Percentiles rank a stretch among this genome's conserved stretches.
Conservation (phyloP, 257 asterid species). For the Ligustrum vulgare region DNA sequence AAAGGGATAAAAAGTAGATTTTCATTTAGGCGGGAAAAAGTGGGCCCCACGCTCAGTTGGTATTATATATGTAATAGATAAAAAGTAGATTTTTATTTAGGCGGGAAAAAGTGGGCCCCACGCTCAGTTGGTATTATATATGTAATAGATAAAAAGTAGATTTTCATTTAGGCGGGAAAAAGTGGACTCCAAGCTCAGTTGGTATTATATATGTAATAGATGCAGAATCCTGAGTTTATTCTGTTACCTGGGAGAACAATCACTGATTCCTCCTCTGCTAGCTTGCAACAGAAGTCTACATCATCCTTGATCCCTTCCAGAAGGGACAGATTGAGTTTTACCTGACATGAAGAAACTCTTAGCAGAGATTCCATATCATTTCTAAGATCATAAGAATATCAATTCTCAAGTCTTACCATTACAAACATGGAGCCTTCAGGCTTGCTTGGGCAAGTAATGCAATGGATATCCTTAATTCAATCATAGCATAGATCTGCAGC, state of each 20-base stretch:
- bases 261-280: conserved; percentile 75
- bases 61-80: too few species aligned
- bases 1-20: too few species aligned
- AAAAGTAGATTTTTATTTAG: too few species aligned
- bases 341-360: conserved; percentile 37
- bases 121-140: too few species aligned
- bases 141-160: too few species aligned
- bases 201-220: too few species aligned
- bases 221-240: neutral
- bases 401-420: conserved; percentile 48
- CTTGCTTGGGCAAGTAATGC: conserved; percentile 74
- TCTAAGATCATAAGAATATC: neutral
- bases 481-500: conserved; percentile 51
- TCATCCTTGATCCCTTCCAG: conserved; percentile 67
- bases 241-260: conserved; percentile 67
- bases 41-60: too few species aligned
- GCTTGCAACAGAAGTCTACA: conserved; percentile 66
- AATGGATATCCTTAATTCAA: conserved; percentile 54
- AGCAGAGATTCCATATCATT: neutral
- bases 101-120: too few species aligned
- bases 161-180: too few species aligned
- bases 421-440: conserved; percentile 89
- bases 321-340: conserved; percentile 52
- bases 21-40: too few species aligned
- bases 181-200: too few species aligned